Evolutionary conservation across 2,329 filamentous ascomycete species (phyloP).

Genomic region (Penicillium palitans): DNA sequence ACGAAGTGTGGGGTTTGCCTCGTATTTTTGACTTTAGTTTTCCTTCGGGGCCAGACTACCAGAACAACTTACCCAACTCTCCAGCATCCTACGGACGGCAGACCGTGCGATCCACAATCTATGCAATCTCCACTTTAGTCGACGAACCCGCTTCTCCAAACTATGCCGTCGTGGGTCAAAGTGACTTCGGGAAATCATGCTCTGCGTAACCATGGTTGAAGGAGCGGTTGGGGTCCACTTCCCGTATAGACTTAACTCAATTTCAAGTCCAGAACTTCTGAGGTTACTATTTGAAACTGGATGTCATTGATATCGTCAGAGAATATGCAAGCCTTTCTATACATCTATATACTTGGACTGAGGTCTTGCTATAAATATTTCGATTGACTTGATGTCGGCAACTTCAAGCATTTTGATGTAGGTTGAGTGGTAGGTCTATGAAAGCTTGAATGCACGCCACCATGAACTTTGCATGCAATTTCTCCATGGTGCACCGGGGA

Average conservation of each 20-base stretch:
- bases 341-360: no score
- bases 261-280: neutral
- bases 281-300: neutral
- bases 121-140: no score
- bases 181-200: no score
- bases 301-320: neutral
- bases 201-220: neutral
- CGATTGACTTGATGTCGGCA: neutral
- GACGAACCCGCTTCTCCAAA: no score
- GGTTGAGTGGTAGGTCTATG: neutral
- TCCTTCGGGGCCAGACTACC: no score
- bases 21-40: slow-evolving; percentile 2
- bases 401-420: neutral
- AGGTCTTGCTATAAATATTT: neutral
- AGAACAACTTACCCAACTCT: no score
- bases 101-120: no score
- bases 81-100: no score
- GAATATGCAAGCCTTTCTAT: neutral
- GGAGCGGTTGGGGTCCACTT: slow-evolving; percentile 11
- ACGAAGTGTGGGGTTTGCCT: neutral
- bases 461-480: neutral
- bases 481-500: neutral
- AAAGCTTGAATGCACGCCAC: neutral
- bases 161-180: no score
- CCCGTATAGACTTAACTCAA: slow-evolving; percentile 3